Evolutionary conservation across 1,284 basidiomycete genomes (phyloP).

Genomic region (Bjerkandera adusta): DNA sequence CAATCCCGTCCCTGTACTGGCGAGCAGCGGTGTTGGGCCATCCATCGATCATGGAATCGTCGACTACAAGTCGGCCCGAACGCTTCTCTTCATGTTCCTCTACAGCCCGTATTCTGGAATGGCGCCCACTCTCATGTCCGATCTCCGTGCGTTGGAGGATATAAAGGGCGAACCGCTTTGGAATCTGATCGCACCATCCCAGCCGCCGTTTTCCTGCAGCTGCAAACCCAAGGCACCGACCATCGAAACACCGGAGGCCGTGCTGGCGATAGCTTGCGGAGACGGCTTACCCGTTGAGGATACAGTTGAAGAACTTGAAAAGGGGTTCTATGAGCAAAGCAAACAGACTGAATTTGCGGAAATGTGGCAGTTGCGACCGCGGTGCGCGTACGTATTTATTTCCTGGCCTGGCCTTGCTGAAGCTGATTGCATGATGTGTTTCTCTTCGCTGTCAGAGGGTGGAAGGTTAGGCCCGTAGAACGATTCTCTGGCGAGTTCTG

Average conservation of each 20-base stretch:
- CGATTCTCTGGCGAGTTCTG: constrained; percentile 12
- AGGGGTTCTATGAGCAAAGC: background rate
- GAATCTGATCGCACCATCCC: background rate
- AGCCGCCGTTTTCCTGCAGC: background rate
- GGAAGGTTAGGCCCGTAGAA: constrained; percentile 16
- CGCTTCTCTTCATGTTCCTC: constrained; percentile 10
- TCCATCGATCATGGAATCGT: constrained; percentile 13
- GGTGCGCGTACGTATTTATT: constrained; percentile 4
- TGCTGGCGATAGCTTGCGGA: constrained; percentile 6
- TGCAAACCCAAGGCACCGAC: background rate
- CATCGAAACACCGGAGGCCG: background rate
- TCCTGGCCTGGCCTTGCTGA: background rate
- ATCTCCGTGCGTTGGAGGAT: constrained; percentile 2
- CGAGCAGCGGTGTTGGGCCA: background rate
- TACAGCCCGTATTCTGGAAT: constrained; percentile 13
- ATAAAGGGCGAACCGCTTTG: constrained; percentile 8
- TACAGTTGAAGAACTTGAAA: constrained; percentile 8
- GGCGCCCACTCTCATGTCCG: background rate
- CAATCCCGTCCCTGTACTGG: constrained; percentile 4
- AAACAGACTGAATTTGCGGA: constrained; percentile 11
- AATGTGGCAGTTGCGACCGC: constrained; percentile 4
- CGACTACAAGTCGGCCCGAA: constrained; percentile 13
- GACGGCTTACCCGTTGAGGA: constrained; percentile 3
- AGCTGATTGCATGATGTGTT: background rate
- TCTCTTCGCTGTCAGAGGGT: no score